These are phyloP conservation scores for Dothideomycetes sp. DNA, from an alignment of 2,329 filamentous ascomycete species.

Conservation along the genomic window DNA sequence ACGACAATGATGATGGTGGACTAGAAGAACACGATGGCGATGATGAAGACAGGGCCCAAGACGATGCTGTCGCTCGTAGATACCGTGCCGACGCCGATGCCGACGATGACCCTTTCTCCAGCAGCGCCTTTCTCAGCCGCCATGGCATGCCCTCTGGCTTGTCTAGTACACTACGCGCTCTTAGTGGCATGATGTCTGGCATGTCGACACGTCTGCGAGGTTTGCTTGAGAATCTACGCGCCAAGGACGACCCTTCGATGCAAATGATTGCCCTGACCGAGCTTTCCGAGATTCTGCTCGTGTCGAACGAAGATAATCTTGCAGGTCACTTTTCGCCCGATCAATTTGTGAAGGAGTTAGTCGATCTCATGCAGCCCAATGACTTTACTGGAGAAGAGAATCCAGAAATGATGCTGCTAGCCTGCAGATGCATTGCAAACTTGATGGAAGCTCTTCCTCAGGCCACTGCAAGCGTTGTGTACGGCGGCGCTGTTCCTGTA, in stretches of 20 bases:
- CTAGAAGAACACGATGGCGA: constrained; percentile 23
- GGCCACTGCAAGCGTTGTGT: constrained; percentile 90
- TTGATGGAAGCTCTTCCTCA: constrained; percentile 93
- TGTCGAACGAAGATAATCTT: constrained; percentile 94
- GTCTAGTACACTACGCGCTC: constrained; percentile 70
- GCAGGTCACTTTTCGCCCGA: constrained; percentile 93
- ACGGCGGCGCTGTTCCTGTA: constrained; percentile 90
- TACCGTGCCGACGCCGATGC: constrained; percentile 49
- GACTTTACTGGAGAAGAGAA: constrained; percentile 76
- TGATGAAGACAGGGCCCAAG: constrained; percentile 24
- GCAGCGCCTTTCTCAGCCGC: constrained; percentile 56
- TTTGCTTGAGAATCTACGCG: constrained; percentile 52
- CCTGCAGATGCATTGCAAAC: constrained; percentile 91
- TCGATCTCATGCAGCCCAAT: constrained; percentile 81
- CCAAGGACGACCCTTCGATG: constrained; percentile 75
- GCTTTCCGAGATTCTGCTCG: constrained; percentile 81
- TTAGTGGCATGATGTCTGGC: constrained; percentile 87
- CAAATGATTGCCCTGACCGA: constrained; percentile 91
- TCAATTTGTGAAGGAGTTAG: constrained; percentile 88
- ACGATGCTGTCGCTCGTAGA: constrained; percentile 19
- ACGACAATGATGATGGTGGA: constrained; percentile 25
- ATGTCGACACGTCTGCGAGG: constrained; percentile 68
- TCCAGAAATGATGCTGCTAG: constrained; percentile 92
- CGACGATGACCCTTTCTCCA: constrained; percentile 54
- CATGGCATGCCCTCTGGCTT: constrained; percentile 52